Evolutionary conservation across 495 filamentous ascomycete species (phyloP), one percentile per base, ranked within the genome.

Genomic region (Penicillium dipodomyicola): DNA sequence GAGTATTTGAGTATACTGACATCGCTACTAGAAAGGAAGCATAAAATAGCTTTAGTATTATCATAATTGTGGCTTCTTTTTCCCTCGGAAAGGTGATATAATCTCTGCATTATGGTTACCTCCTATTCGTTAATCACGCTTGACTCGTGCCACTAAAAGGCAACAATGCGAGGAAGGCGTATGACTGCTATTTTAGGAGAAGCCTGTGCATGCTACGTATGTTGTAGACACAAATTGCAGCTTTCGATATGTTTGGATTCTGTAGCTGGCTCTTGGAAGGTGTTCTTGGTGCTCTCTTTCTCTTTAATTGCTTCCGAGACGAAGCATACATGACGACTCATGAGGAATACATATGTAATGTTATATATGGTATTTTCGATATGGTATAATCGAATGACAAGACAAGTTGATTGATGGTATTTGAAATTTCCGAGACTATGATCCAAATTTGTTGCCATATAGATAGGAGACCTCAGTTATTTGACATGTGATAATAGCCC

Each of bases 291-390:
- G 25, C 37, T 7, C n/a, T 33, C 19, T 40, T 43, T 49, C 22
- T 5, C 30, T 4, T 30, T 35, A 15, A 33, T 22, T 46, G 12
- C 11, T 12, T 15, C 33, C 17, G 48, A 14, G 12, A 52, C 22
- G 29, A 52, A 42, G 17, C 20, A 40, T 59, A 22, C 52, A 59
- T 49, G 49, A 29, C 46, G 11, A 32, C 37, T 52, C 46, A 64
- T 61, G 46, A 37, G 23, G 5, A 25, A 25, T 25, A 25, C 23
- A 25, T 25, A 25, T 48, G 52, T 32, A 40, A 40, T 40, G 22
- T 17, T 40, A 61, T 58, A 35, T 53, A 41, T 46, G 53, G 47
- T 49, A 58, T 27, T 40, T 54, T 49, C 59, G 57, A 61, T 56
- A 56, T 37, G 51, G 56, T 20, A 41, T 49, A 56, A 58, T 56